A percentile compares a stretch with the other conserved stretches of the same genome.
These are phyloP conservation scores for Dactylonectria macrodidyma DNA, from an alignment of 2,329 filamentous ascomycete species.

Conservation along the genomic window DNA sequence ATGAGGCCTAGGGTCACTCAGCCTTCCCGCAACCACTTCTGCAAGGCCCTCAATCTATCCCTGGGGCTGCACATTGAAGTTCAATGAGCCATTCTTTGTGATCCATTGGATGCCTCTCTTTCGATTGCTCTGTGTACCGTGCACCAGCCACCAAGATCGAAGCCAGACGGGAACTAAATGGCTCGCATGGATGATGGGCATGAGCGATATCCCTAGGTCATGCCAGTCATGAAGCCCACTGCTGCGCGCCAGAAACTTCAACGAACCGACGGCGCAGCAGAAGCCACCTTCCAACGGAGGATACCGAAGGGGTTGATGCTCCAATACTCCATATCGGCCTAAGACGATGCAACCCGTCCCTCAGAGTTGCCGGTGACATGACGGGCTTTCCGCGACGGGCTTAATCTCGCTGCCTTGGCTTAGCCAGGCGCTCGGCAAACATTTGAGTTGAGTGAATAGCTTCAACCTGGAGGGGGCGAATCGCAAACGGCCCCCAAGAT, in stretches of 20 bases:
- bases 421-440: neutral
- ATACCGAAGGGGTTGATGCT: neutral
- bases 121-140: constrained; percentile 13
- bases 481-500: constrained; percentile 27
- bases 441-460: constrained; percentile 8
- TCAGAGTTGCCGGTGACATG: neutral
- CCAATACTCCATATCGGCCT: neutral
- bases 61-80: neutral
- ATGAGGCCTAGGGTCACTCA: constrained; percentile 27
- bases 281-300: neutral
- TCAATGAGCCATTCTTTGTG: constrained; percentile 25
- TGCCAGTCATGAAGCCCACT: constrained; percentile 21
- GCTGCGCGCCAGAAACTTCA: constrained; percentile 3
- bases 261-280: constrained; percentile 12
- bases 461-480: constrained; percentile 15
- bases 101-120: constrained; percentile 47
- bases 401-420: constrained; percentile 9
- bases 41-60: neutral
- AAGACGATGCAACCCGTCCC: neutral
- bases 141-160: constrained; percentile 33
- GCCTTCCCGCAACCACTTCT: constrained; percentile 38
- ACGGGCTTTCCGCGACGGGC: constrained; percentile 7
- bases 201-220: constrained; percentile 7
- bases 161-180: constrained; percentile 43
- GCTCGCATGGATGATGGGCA: constrained; percentile 19